Evolutionary conservation across 2,329 filamentous ascomycete genomes (phyloP).

Genomic region (Boeremia exigua): DNA sequence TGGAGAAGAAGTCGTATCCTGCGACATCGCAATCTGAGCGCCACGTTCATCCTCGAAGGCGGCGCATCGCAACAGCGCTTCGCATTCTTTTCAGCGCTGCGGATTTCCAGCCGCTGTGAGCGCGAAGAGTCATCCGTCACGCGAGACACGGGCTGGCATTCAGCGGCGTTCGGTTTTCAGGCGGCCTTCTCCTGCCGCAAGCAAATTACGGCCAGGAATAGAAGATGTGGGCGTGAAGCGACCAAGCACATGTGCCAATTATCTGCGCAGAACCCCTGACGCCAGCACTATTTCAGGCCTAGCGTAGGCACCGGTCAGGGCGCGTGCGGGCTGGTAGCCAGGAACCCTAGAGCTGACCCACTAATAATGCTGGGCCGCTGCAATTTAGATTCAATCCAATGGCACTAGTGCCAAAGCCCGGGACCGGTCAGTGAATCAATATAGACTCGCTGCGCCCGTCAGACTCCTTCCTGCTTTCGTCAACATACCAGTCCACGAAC

Average conservation of each 20-base stretch:
- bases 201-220: constrained; percentile 8
- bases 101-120: background rate
- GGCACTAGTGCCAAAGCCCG: background rate
- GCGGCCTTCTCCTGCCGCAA: constrained; percentile 3
- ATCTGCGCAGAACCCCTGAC: background rate
- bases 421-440: constrained; percentile 22
- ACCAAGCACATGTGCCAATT: background rate
- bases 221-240: background rate
- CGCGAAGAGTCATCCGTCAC: background rate
- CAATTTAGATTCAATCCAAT: constrained; percentile 2
- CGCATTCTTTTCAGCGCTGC: background rate
- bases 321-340: constrained; percentile 5
- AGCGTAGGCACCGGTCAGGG: background rate
- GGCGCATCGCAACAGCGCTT: background rate
- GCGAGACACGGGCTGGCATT: constrained; percentile 1
- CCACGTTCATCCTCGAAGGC: constrained; percentile 4
- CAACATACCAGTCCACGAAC: constrained; percentile 7
- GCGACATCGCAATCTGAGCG: constrained; percentile 2
- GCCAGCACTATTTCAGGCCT: background rate
- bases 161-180: constrained; percentile 8
- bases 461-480: constrained; percentile 7
- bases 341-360: background rate
- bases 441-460: constrained; percentile 28
- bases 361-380: background rate
- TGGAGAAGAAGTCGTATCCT: constrained; percentile 18